A percentile compares a stretch with the other conserved stretches of the same genome.
Evolutionary conservation across 2,329 filamentous ascomycete genomes (phyloP).

Genomic region (Botrytis elliptica): DNA sequence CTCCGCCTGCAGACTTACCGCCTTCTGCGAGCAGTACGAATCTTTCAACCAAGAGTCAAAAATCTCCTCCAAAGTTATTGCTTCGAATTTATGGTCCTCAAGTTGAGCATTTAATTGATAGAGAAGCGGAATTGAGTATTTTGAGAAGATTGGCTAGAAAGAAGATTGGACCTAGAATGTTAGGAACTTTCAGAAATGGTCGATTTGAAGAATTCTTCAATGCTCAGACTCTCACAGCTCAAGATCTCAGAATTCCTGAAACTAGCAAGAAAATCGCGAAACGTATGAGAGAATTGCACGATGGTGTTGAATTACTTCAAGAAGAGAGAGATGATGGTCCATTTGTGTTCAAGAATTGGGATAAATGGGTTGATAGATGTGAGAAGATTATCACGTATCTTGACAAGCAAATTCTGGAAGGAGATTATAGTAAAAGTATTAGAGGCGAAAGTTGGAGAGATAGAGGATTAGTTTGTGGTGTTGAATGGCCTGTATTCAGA

Average conservation of each 20-base stretch:
- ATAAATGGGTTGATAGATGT: conserved; percentile 60
- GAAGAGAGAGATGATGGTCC: conserved; percentile 77
- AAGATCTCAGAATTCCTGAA: conserved; percentile 74
- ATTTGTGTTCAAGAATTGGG: conserved; percentile 89
- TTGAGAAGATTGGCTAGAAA: conserved; percentile 83
- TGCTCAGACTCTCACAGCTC: conserved; percentile 73
- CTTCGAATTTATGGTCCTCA: conserved; percentile 93
- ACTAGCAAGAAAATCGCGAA: conserved; percentile 94
- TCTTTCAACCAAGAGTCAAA: conserved; percentile 38
- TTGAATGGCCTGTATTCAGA: conserved; percentile 78
- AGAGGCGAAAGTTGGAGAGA: conserved; percentile 59
- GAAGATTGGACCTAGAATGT: conserved; percentile 84
- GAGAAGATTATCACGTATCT: conserved; percentile 52
- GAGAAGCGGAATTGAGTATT: conserved; percentile 84
- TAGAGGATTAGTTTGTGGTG: conserved; percentile 76
- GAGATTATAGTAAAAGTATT: conserved; percentile 36
- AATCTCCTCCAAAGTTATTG: conserved; percentile 62
- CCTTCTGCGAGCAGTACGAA: conserved; percentile 33
- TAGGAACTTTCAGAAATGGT: conserved; percentile 92
- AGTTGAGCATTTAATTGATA: conserved; percentile 92
- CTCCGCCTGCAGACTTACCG: conserved; percentile 66
- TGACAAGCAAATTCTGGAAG: conserved; percentile 53
- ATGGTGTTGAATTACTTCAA: conserved; percentile 82
- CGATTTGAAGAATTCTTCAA: conserved; percentile 95
- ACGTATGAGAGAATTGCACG: conserved; percentile 93